Evolutionary conservation across 164 flowering plant genomes (phyloP).

Genomic region (Berberis thunbergii): DNA sequence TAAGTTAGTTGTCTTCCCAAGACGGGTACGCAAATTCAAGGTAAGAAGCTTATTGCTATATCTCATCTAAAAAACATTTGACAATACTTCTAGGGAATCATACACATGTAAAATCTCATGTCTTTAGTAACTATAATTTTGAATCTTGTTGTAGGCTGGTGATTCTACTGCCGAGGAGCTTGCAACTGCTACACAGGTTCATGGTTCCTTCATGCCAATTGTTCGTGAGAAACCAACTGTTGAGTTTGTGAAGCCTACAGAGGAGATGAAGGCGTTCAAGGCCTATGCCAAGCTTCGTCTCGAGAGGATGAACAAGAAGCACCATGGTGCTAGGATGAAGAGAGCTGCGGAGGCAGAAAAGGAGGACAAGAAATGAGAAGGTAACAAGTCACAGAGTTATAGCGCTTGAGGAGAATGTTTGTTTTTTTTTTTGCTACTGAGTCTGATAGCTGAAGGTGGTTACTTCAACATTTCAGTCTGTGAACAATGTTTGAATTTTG

Average conservation of each 20-base stretch:
- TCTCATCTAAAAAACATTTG: neutral
- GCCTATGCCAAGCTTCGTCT: constrained; percentile 46
- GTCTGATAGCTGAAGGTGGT: too few species aligned
- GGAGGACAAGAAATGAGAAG: constrained; percentile 44
- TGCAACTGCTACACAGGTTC: constrained; percentile 39
- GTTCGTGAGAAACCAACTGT: constrained; percentile 32
- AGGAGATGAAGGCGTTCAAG: constrained; percentile 43
- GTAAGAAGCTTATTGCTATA: constrained; percentile 18
- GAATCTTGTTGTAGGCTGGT: constrained; percentile 22
- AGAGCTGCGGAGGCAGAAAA: constrained; percentile 29
- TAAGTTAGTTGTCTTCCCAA: constrained; percentile 77
- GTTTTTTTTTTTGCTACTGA: too few species aligned
- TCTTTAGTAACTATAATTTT: neutral
- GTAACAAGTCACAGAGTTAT: too few species aligned
- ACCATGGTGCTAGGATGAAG: constrained; percentile 34
- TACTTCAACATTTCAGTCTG: too few species aligned
- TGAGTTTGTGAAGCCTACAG: constrained; percentile 44
- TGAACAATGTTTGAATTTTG: too few species aligned
- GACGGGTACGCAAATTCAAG: constrained; percentile 60
- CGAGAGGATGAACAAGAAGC: constrained; percentile 36
- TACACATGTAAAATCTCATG: neutral
- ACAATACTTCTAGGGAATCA: too few species aligned
- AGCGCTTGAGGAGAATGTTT: too few species aligned
- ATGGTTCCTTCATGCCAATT: constrained; percentile 37
- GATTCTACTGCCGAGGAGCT: constrained; percentile 40